Evolutionary conservation across 2,329 filamentous ascomycete genomes (phyloP), one percentile per base, ranked within the genome.

Genomic region (Fusarium verrucosum): DNA sequence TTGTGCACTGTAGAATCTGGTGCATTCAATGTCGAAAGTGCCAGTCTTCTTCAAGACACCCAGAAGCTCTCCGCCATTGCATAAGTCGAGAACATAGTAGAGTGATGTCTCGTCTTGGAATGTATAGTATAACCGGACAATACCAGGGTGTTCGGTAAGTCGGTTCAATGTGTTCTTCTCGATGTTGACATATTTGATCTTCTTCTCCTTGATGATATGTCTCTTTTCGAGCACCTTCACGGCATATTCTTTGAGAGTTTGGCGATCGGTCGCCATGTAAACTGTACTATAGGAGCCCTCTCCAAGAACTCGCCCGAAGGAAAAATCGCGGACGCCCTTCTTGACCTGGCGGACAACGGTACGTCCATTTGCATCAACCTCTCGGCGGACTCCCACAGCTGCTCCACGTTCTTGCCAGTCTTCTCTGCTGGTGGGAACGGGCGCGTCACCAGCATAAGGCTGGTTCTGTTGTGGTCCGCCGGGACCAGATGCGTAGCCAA

Each of bases 151-250:
- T 65, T 99, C 94, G 5, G 94, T 98, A 56, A 99, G 82, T 64
- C 95, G 89, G 75, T 99, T 99, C 53, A 99, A 83, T 0, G 95
- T 98, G 78, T 99, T 94, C 80, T 97, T 97, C 78, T 99, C 95
- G 72, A 99, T 99, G 78, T 98, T 99, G 78, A 99, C 95, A 74
- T 99, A 99, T 83, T 99, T 99, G 73, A 99, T 96, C 84, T 99
- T 99, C 79, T 97, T 98, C 80, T 99, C 95, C 79, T 98, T 99
- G 83, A 99, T 99, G 74, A 99, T 99, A 77, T 99, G 95, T 72
- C 93, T 88, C 80, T 99, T 99, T 79, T 99, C 95, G 42, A 99
- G 86, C 16, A 99, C 94, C 77, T 99, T 99, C 79, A 99, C 94
- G 23, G 95, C 95, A 74, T 98, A 98, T 76, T 99, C 94, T 72